Evolutionary conservation across 306 rosid species (phyloP), one percentile per base, ranked within the genome.

Genomic region (Rosa chinensis): DNA sequence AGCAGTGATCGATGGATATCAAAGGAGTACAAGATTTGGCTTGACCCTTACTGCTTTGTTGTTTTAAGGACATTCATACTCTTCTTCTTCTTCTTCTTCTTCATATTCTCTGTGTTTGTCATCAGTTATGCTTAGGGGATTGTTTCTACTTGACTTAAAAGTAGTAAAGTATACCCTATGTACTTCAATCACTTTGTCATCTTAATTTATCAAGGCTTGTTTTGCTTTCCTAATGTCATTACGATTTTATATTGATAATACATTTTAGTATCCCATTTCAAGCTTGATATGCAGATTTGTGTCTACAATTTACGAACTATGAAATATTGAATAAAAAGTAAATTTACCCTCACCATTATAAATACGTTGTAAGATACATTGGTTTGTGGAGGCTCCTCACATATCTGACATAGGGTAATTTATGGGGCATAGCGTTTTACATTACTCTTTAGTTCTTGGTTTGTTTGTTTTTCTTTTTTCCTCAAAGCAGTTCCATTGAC

Each of bases 61-160:
- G 25, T 67, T 75, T 78, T 70, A 70, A 81, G 88, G 77, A 77
- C 80, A 78, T 75, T 73, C 44, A 62, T 83, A 35, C 64, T 49
- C 55, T 72, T 69, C 80, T 77, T 77, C 66, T 74, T 62, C 43
- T 64, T 77, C 66, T 74, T 62, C 43, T 64, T 37, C 48, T 66
- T 67, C 42, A 62, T 28, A 35, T 44, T 47, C 75, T 44, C 28
- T 73, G 73, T 83, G 79, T 83, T 79, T 79, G 56, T 84, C 53
- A 73, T 73, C 78, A 11, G 56, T 58, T 81, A 49, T 83, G 69
- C 82, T 66, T 63, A 71, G 70, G 70, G 74, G 49, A 35, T 76
- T 82, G 81, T 2, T 78, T 52, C 80, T 72, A 49, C 76, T 76
- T 83, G 77, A 84, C 75, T 79, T 82, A 35, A 84, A 75, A 82